These are phyloP conservation scores for Rubia tinctorum DNA, from an alignment of 305 asterid species.

Conservation along the genomic window DNA sequence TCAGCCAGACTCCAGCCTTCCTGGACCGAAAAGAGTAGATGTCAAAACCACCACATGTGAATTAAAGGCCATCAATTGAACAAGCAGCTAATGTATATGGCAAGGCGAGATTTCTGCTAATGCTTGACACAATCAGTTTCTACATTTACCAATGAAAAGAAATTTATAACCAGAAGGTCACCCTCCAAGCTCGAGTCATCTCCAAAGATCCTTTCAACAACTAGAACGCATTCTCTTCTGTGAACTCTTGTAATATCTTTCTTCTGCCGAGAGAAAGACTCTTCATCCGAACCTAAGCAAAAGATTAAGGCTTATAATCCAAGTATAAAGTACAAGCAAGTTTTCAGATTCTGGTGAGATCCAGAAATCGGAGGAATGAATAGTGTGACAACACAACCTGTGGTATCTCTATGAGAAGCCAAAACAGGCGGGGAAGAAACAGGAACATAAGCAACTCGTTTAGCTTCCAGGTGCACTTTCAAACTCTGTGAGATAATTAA, in stretches of 20 bases:
- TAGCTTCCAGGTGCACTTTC: constrained; percentile 56
- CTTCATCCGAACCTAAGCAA: constrained; percentile 40
- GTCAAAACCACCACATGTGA: constrained; percentile 1
- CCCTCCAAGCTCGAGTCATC: constrained; percentile 51
- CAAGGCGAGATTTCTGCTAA: neutral
- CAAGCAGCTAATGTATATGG: neutral
- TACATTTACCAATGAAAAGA: constrained; percentile 76
- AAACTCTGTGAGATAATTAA: constrained; percentile 46
- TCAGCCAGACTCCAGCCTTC: constrained; percentile 99
- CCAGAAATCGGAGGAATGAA: constrained; percentile 6
- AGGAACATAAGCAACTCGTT: constrained; percentile 51
- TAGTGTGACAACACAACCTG: constrained; percentile 23
- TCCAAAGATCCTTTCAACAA: constrained; percentile 64
- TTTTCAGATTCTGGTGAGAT: neutral
- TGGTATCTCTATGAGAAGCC: constrained; percentile 38
- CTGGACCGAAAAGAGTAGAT: constrained; percentile 36
- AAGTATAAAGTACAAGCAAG: neutral
- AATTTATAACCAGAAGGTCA: constrained; percentile 73
- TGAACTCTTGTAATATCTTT: constrained; percentile 64
- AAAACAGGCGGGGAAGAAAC: constrained; percentile 78
- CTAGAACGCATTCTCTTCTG: constrained; percentile 62
- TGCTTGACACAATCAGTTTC: neutral
- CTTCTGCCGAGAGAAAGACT: constrained; percentile 56
- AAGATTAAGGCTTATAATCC: neutral
- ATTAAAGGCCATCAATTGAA: neutral